Evolutionary conservation across 2,329 filamentous ascomycete genomes (phyloP).

Genomic region (Alternaria angustiovoidea): DNA sequence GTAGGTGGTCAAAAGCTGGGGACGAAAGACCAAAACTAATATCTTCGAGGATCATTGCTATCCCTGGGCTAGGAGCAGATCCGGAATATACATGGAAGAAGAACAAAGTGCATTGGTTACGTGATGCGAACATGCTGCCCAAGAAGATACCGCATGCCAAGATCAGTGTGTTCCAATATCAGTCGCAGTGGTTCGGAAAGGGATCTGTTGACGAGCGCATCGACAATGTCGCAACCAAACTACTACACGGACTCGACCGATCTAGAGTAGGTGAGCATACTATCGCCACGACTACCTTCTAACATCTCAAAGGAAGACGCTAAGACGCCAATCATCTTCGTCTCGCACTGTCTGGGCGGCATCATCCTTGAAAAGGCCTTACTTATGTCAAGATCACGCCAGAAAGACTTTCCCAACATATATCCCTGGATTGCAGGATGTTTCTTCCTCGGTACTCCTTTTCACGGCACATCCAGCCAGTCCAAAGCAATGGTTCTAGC

Average conservation of each 20-base stretch:
- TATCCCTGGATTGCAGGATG: constrained; percentile 34
- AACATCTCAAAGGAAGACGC: constrained; percentile 21
- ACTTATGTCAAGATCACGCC: constrained; percentile 20
- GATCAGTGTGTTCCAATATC: constrained; percentile 42
- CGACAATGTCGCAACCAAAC: constrained; percentile 34
- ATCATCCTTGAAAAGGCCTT: constrained; percentile 37
- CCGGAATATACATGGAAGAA: constrained; percentile 41
- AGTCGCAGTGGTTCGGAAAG: constrained; percentile 42
- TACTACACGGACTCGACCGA: constrained; percentile 30
- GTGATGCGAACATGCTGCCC: constrained; percentile 40
- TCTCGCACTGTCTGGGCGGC: constrained; percentile 41
- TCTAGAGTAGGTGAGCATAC: constrained; percentile 16
- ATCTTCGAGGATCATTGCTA: constrained; percentile 36
- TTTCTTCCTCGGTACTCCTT: constrained; percentile 34
- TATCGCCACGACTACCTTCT: neutral
- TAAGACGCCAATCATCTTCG: constrained; percentile 41
- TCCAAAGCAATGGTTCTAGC: constrained; percentile 31
- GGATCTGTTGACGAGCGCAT: constrained; percentile 38
- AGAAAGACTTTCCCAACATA: constrained; percentile 27
- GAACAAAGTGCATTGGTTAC: constrained; percentile 39
- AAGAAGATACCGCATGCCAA: constrained; percentile 36
- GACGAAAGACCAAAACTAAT: neutral
- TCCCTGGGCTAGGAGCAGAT: constrained; percentile 42
- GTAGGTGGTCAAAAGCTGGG: constrained; percentile 5
- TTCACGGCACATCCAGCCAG: constrained; percentile 25